Conservation (phyloP, 192 early-diverging fungal species). For the Gonapodya prolifera region DNA sequence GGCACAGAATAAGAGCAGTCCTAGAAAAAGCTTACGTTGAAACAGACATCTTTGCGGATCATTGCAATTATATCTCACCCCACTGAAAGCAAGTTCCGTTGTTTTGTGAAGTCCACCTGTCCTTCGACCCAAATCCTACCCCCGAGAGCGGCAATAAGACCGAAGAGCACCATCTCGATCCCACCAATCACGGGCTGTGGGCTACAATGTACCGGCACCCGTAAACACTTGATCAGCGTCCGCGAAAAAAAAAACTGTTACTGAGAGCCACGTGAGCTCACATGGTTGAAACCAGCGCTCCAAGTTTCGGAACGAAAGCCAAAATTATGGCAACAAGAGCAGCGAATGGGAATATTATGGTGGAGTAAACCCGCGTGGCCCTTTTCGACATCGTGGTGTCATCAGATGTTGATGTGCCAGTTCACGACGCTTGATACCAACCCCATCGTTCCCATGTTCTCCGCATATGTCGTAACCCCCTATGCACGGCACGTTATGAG, state of each 20-base stretch:
- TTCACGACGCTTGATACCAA: too few relatives aligned
- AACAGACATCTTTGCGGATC: too few relatives aligned
- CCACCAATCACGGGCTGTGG: conserved; percentile 40
- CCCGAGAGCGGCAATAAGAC: conserved; percentile 34
- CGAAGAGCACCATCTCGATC: conserved; percentile 33
- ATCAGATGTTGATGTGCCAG: too few relatives aligned
- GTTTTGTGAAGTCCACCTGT: conserved; percentile 31
- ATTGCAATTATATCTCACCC: too few relatives aligned
- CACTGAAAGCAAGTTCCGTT: conserved; percentile 32
- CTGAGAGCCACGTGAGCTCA: too few relatives aligned
- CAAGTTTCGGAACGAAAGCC: conserved; percentile 41
- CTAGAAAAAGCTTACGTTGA: too few relatives aligned
- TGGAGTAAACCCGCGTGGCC: conserved; percentile 39
- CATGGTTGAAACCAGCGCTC: conserved; percentile 37
- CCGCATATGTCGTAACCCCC: conserved; percentile 41
- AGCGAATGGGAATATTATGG: conserved; percentile 36
- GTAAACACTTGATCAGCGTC: too few relatives aligned
- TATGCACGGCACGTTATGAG: too few relatives aligned
- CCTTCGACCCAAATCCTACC: conserved; percentile 40
- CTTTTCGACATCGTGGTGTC: too few relatives aligned
- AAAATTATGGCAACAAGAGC: conserved; percentile 36
- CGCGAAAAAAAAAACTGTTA: too few relatives aligned
- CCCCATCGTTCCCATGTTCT: conserved; percentile 43
- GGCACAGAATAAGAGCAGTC: too few relatives aligned
- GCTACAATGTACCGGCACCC: too few relatives aligned